These are phyloP conservation scores for Oryza longistaminata DNA, from an alignment of 176 grass and related monocot genomes.

Conservation along the genomic window DNA sequence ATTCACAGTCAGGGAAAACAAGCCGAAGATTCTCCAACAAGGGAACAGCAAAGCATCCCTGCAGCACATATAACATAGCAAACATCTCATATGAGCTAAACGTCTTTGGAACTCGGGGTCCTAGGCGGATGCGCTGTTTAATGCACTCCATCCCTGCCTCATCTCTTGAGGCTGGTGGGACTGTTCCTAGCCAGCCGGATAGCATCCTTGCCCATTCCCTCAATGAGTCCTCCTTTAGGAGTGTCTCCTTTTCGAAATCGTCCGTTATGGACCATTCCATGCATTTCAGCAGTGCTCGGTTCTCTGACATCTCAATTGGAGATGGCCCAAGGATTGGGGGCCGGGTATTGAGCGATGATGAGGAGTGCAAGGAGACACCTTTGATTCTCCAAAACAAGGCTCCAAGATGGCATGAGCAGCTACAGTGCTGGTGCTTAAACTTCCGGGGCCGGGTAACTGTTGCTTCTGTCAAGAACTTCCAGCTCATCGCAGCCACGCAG, in stretches of 20 bases:
- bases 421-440: constrained; percentile 80
- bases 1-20: constrained; percentile 40
- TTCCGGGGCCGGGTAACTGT: constrained; percentile 71
- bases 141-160: constrained; percentile 88
- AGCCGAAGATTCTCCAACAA: constrained; percentile 75
- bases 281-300: constrained; percentile 61
- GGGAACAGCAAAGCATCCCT: constrained; percentile 42
- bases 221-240: constrained; percentile 57
- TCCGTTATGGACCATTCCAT: constrained; percentile 53
- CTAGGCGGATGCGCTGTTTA: constrained; percentile 77
- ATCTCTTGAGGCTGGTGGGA: constrained; percentile 57
- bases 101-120: constrained; percentile 77
- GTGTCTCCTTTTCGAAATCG: constrained; percentile 39
- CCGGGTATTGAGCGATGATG: background rate
- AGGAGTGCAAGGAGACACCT: constrained; percentile 40
- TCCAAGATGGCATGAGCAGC: constrained; percentile 75
- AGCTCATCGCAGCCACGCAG: constrained; percentile 60
- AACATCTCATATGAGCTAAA: constrained; percentile 83
- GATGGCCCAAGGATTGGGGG: constrained; percentile 3
- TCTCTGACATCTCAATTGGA: constrained; percentile 50
- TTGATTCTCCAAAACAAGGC: constrained; percentile 75
- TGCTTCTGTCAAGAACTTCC: constrained; percentile 84
- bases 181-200: constrained; percentile 64
- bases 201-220: constrained; percentile 33
- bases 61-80: constrained; percentile 62